Base-by-base conservation (phyloP, 2,329 filamentous ascomycete genomes). In the Fusarium sp. region DNA sequence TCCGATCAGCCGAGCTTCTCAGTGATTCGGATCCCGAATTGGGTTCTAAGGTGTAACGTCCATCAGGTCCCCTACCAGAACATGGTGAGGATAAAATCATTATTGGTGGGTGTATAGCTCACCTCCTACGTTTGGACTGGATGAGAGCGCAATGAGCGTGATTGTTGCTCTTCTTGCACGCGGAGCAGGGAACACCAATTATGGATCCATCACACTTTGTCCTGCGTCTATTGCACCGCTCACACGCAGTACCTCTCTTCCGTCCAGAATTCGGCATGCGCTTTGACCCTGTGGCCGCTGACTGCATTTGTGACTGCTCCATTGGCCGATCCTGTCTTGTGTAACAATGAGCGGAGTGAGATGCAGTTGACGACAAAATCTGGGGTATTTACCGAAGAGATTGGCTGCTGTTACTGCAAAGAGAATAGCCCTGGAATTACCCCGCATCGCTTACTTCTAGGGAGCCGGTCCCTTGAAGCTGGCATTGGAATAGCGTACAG, bases 121-220 rank as follows among this genome's bases (percentile, higher is more conserved):
- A 56, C 42, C 57, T 62, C 18, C 34, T 43, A 5, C 59, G n/a
- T 1, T 1, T 46, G 1, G 46, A 62, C 1, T 62, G 42, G 4
- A 62, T 37, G 0, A 62, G 7, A 2, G 41, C 3, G 0, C 46
- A 62, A 11, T 55, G 46, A 13, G 7, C 26, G 23, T 62, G 5
- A 7, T 62, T 18, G 7, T 53, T 45, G 6, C 58, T 62, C 48
- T 55, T 62, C 9, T 11, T 30, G 3, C 59, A 62, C 1, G 41
- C n/a, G 2, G 41, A 55, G 6, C 59, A 62, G 0, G 57, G 58
- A 2, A 62, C 42, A 5, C 58, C 58, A 5, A n/a, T 30, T 0
- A 46, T 13, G 1, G 48, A 62, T 1, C 58, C 46, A 25, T 63
- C 58, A 5, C 58, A 63, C 14, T 63, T 62, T 6, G 48, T 63